Conservation (phyloP, 169 alveolate species). For the Plasmodium malariae region DNA sequence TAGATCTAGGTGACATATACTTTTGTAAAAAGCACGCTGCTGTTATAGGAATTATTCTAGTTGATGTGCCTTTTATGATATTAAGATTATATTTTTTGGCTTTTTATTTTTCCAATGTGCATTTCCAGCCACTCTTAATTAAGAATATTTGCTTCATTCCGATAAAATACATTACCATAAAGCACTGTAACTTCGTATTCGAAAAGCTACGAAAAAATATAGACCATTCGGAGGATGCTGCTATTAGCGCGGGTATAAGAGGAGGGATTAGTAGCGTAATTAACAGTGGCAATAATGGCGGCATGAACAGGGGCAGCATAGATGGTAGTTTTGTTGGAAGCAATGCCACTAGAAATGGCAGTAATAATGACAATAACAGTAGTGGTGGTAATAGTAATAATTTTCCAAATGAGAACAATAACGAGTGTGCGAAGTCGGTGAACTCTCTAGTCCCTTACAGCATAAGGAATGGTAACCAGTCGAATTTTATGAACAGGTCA, state of each 20-base stretch:
- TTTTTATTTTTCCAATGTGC: slow-evolving; percentile 34
- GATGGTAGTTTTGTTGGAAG: no score
- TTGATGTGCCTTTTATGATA: slow-evolving; percentile 63
- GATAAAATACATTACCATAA: slow-evolving; percentile 42
- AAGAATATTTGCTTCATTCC: slow-evolving; percentile 65
- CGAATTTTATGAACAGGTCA: background rate
- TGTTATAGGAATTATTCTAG: slow-evolving; percentile 40
- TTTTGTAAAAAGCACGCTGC: slow-evolving; percentile 73
- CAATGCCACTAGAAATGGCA: no score
- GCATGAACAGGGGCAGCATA: background rate
- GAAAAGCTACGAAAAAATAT: slow-evolving; percentile 26
- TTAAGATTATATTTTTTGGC: slow-evolving; percentile 46
- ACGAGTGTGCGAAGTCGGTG: background rate
- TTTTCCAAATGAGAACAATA: background rate
- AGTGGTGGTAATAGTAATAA: no score
- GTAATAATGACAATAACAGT: no score
- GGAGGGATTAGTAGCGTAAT: background rate
- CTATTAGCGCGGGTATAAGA: background rate
- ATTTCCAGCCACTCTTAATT: slow-evolving; percentile 61
- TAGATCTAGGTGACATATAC: slow-evolving; percentile 59
- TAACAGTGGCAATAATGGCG: background rate
- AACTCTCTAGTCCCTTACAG: slow-evolving; percentile 6
- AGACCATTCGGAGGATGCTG: slow-evolving; percentile 18
- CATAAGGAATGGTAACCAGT: background rate
- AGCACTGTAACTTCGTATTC: slow-evolving; percentile 43